A percentile compares a stretch with the other conserved stretches of the same genome.
Evolutionary conservation across 2,329 filamentous ascomycete genomes (phyloP).

Genomic region (Ciborinia camelliae): DNA sequence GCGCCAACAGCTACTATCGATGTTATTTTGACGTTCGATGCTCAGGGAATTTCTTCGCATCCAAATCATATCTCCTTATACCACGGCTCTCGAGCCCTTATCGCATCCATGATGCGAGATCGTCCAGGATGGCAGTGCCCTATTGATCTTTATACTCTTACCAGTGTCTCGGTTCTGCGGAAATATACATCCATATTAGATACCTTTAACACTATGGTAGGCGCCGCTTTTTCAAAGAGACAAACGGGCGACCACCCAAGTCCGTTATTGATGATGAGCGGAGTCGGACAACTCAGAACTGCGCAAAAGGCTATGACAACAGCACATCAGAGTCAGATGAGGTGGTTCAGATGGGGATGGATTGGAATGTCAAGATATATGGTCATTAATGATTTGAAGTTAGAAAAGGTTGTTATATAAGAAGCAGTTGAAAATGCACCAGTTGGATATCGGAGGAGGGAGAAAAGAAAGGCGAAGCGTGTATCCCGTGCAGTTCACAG

Average conservation of each 20-base stretch:
- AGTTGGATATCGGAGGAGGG: not conserved
- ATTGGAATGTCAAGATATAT: slow-evolving; percentile 90
- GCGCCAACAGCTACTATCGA: slow-evolving; percentile 45
- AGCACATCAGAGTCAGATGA: slow-evolving; percentile 94
- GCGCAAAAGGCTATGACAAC: slow-evolving; percentile 85
- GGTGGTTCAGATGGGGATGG: slow-evolving; percentile 97
- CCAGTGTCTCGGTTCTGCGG: slow-evolving; percentile 65
- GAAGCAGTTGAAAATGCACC: no score
- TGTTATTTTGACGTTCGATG: slow-evolving; percentile 83
- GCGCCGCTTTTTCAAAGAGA: slow-evolving; percentile 46
- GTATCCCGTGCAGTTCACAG: not conserved
- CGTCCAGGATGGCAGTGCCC: slow-evolving; percentile 65
- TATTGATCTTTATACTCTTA: slow-evolving; percentile 82
- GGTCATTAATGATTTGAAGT: slow-evolving; percentile 83
- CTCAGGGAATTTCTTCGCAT: slow-evolving; percentile 76
- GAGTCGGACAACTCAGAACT: slow-evolving; percentile 57
- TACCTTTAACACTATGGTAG: slow-evolving; percentile 63
- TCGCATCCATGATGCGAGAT: slow-evolving; percentile 61
- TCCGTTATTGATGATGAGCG: slow-evolving; percentile 68
- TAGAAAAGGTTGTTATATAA: slow-evolving; percentile 46
- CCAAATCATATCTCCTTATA: slow-evolving; percentile 92
- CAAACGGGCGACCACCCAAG: slow-evolving; percentile 49
- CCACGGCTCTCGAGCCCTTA: slow-evolving; percentile 72
- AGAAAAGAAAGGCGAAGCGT: not conserved
- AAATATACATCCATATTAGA: slow-evolving; percentile 84